Base-by-base conservation (phyloP, 1,284 basidiomycete species). In the Ustilago hordei region DNA sequence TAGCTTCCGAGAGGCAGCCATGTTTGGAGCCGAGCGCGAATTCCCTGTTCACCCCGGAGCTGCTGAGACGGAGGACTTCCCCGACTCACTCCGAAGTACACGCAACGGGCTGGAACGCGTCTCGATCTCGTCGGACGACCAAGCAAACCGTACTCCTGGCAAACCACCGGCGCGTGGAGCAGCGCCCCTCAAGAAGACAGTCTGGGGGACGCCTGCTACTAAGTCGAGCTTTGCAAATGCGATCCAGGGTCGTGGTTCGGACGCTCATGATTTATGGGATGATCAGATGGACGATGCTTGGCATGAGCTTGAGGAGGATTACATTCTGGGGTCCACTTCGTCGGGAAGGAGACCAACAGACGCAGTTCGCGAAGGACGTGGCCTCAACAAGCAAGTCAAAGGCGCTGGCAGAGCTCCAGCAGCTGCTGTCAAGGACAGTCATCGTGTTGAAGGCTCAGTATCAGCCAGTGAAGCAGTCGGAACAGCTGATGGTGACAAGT, bases 201-300 rank as follows among this genome's bases (percentile, higher is more conserved):
- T 85, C 7, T 85, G 84, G 84, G 84, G 84, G 19, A 85, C 84
- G 28, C 80, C 78, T 19, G 80, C 83, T 1, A 71, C 80, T 12
- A 60, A 56, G 32, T 56, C 67, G 36, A 67, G 68, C 66, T 82
- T 82, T 58, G 64, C 74, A 17, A 67, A 64, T 32, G 72, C 78
- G 19, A 69, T 81, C 8, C 78, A 78, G 57, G 60, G 69, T 31
- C 59, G 55, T 17, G 43, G 58, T 8, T 57, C 60, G 2, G 78
- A 67, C 34, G 69, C 61, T 7, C 60, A 68, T 12, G 70, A 67
- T 1, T 36, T 69, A 8, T 70, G 79, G 66, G 75, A 79, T 41
- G 71, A 75, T n/a, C 57, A 77, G 19, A 78, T 82, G 61, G 84
- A 84, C 17, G 84, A 85, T 35, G 83, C 83, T 17, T 85, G 83